Evolutionary conservation across 495 filamentous ascomycete genomes (phyloP), one percentile per base, ranked within the genome.

Genomic region (Glarea lozoyensis): DNA sequence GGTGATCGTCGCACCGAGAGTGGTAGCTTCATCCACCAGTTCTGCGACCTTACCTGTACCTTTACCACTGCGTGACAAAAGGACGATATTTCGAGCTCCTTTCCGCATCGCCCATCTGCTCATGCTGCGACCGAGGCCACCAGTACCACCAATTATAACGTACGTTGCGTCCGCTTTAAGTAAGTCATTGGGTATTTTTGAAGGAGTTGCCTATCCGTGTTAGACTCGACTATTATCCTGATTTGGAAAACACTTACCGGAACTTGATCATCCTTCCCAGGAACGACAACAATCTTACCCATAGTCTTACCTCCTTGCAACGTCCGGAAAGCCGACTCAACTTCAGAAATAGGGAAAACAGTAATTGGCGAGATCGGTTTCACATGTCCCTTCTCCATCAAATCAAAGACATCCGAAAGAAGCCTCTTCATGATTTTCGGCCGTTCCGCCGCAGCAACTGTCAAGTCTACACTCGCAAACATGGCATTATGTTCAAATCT

Each of bases 101-200:
- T 72, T 69, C 13, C 62, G 49, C 9, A 68, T 70, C 66, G 84
- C 70, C 75, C 75, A 82, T 3, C 61, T 64, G 3, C 76, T 63
- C 50, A 84, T 70, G 40, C 73, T 72, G 36, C 72, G 65, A 17
- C 80, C 80, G 11, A 86, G 66, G 9, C 79, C 81, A 18, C 79
- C 76, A 0, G 79, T 73, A 32, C 79, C 76, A 16, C 79, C 77
- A 41, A 79, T 65, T 10, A 84, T 52, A 23, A 84, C 60, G 48
- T 83, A 82, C 3, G 70, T 67, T 2, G 69, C 72, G 21, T 61
- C 64, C 16, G 43, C 41, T 10, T 27, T 43, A 3, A 42, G 42
- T 33, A 44, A 9, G 1, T 43, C 27, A 13, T 24, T 34, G 10
- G 36, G n/a, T 11, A 37, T 40, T 0, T 17, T 32, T 15, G 44